Conservation (phyloP, 352 stramenopile species). For the Phytophthora sp. region DNA sequence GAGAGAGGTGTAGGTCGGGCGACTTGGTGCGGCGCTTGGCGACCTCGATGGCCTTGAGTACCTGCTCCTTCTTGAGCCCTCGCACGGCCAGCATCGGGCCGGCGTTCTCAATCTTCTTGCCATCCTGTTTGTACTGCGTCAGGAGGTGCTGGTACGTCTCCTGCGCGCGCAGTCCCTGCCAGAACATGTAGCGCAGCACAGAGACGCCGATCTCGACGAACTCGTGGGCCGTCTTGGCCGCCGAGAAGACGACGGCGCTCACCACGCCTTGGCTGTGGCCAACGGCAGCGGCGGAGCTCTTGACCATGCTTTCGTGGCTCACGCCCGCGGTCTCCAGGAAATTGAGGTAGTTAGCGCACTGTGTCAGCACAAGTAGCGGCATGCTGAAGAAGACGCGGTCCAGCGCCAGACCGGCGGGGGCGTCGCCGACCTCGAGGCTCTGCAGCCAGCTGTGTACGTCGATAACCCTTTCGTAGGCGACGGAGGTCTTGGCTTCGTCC, state of each 20-base stretch:
- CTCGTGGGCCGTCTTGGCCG: slow-evolving; percentile 55
- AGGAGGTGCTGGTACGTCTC: slow-evolving; percentile 50
- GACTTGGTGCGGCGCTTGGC: slow-evolving; percentile 50
- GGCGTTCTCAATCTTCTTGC: slow-evolving; percentile 38
- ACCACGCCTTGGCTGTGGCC: slow-evolving; percentile 87
- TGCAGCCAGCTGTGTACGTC: slow-evolving; percentile 67
- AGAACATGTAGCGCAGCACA: slow-evolving; percentile 83
- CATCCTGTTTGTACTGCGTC: slow-evolving; percentile 38
- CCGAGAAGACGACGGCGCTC: slow-evolving; percentile 69
- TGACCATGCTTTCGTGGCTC: slow-evolving; percentile 65
- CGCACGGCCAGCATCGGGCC: slow-evolving; percentile 79
- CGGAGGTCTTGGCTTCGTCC: slow-evolving; percentile 44
- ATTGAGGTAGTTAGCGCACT: slow-evolving; percentile 78
- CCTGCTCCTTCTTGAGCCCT: slow-evolving; percentile 58
- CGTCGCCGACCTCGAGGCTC: slow-evolving; percentile 28
- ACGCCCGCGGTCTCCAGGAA: slow-evolving; percentile 62
- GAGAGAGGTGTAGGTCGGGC: slow-evolving; percentile 69
- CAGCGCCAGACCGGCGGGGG: slow-evolving; percentile 15
- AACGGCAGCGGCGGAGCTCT: slow-evolving; percentile 47
- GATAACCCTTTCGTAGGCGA: slow-evolving; percentile 54
- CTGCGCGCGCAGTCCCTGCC: slow-evolving; percentile 77
- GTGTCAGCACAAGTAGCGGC: slow-evolving; percentile 75
- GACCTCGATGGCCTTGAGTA: slow-evolving; percentile 62
- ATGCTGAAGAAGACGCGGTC: slow-evolving; percentile 77
- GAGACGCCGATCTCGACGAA: slow-evolving; percentile 53